These are phyloP conservation scores for Balakata baccata DNA, from an alignment of 345 rosid genomes.

Conservation along the genomic window DNA sequence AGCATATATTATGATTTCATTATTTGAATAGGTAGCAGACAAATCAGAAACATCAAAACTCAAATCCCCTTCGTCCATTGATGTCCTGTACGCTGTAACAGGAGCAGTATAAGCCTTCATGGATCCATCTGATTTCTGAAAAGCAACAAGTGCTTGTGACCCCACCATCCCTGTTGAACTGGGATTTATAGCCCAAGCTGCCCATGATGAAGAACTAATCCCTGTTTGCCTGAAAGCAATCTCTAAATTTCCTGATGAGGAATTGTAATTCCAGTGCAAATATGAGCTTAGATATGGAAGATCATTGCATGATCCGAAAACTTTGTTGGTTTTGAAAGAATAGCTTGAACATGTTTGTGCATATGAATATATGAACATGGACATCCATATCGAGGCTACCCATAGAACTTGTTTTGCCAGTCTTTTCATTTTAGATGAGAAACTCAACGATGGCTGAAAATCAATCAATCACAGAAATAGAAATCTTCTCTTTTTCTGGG, in stretches of 20 bases:
- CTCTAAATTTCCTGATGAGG: conserved; percentile 49
- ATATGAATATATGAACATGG: conserved; percentile 20
- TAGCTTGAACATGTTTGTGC: conserved; percentile 61
- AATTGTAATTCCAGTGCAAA: conserved; percentile 64
- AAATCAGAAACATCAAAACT: conserved; percentile 62
- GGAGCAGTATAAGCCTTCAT: conserved; percentile 69
- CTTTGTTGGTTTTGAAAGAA: conserved; percentile 54
- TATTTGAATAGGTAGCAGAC: conserved; percentile 48
- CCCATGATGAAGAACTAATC: conserved; percentile 52
- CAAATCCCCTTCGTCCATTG: conserved; percentile 47
- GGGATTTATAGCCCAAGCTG: conserved; percentile 93
- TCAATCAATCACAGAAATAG: no score
- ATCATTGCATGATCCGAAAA: conserved; percentile 59
- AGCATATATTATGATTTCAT: conserved; percentile 70
- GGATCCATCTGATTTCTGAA: conserved; percentile 50
- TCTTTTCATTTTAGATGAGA: conserved; percentile 3
- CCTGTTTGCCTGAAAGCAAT: conserved; percentile 73
- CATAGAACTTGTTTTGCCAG: background rate
- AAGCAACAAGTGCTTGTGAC: conserved; percentile 78
- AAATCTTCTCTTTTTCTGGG: background rate
- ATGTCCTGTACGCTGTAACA: conserved; percentile 46
- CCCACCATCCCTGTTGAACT: conserved; percentile 63
- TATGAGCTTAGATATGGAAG: conserved; percentile 71
- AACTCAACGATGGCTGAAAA: background rate
- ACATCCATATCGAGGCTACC: conserved; percentile 11